Percentiles rank a stretch among this genome's conserved stretches.
Evolutionary conservation across 257 asterid species (phyloP).

Genomic region (Leptodermis oblonga): DNA sequence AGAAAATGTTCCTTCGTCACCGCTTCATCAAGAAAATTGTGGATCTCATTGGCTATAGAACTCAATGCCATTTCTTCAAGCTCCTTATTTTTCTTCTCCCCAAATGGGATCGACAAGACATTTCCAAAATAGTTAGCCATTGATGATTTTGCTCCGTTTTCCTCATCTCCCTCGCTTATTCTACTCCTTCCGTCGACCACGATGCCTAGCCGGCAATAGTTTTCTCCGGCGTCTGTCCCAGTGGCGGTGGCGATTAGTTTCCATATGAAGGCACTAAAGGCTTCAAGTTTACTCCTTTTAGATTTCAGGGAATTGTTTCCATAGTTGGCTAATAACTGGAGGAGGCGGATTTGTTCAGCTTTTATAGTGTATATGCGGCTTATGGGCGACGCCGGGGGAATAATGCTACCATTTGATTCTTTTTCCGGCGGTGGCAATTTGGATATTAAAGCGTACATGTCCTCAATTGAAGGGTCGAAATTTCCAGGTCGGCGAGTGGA

Average conservation of each 20-base stretch:
- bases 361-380: conserved; percentile 60
- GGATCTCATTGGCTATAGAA: conserved; percentile 45
- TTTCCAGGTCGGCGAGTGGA: conserved; percentile 40
- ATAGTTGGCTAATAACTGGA: conserved; percentile 45
- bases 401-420: background rate
- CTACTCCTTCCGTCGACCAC: conserved; percentile 65
- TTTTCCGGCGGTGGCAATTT: conserved; percentile 15
- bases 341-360: conserved; percentile 26
- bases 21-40: conserved; percentile 30
- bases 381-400: no score
- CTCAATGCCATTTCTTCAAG: conserved; percentile 34
- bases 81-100: conserved; percentile 37
- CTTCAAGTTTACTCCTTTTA: conserved; percentile 45
- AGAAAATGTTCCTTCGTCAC: conserved; percentile 55
- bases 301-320: background rate
- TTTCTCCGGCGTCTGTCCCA: background rate
- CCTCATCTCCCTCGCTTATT: conserved; percentile 21
- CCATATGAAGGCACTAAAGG: conserved; percentile 70
- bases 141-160: no score
- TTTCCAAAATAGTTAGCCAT: conserved; percentile 46
- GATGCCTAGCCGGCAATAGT: conserved; percentile 38
- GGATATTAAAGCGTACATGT: conserved; percentile 32
- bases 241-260: conserved; percentile 36
- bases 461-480: conserved; percentile 31
- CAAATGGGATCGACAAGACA: conserved; percentile 56